Base-by-base conservation (phyloP, 2,329 filamentous ascomycete species). In the Cadophora gregata region DNA sequence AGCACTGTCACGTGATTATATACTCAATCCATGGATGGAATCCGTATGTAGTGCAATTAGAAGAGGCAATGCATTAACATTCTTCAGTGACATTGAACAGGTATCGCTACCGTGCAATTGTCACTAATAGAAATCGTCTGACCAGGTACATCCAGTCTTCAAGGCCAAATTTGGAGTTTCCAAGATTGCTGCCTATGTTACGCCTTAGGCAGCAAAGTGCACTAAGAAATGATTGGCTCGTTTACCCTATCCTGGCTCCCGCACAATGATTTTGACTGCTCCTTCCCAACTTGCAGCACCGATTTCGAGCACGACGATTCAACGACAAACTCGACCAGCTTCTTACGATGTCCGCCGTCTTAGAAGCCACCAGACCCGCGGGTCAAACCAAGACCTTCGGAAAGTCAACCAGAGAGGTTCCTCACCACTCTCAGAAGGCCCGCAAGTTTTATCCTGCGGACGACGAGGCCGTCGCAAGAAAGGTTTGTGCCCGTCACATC, bases 361-460 rank as follows among this genome's bases (percentile, higher is more conserved):
- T 88, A 85, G 72, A 75, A 71, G 70, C 73, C 67, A 73, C 67
- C 31, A 69, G 68, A 73, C 74, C 75, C 68, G 72, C 69, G 59
- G 70, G 65, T 71, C 71, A 73, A 66, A 92, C 90, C 80, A 97
- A 97, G 93, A 95, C 92, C 88, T 97, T 97, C 88, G 93, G 93
- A 86, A 96, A 96, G 89, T 93, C 93, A 85, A 92, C 93, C 86
- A 90, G 95, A 86, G 88, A 91, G 83, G 90, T 97, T 83, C 93
- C 92, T 83, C 89, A 92, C 84, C 83, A 87, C 83, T 86, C 87
- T 81, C 89, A 97, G 84, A 97, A 96, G 92, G 95, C 95, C 79
- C 90, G 92, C 88, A 98, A 97, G 88, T 99, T 95, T 93, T 99
- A 99, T 87, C 93, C 93, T 83, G 92, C 93, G 81, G 92, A 96